Base-by-base conservation (phyloP, 352 stramenopile species). In the Hyaloperonospora arabidopsidis region DNA sequence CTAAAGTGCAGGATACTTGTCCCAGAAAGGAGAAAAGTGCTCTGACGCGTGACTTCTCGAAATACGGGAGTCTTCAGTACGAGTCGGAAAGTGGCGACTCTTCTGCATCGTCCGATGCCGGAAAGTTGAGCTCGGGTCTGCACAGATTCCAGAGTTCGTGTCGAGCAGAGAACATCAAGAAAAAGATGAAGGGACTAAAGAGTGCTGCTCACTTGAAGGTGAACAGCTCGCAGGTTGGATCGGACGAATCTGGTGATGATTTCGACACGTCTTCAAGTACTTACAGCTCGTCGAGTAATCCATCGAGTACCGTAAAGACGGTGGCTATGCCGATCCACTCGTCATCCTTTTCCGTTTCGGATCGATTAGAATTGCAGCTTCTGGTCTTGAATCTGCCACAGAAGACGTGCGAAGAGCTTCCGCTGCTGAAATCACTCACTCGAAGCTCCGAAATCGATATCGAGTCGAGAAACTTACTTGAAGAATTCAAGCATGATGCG, bases 221-320 rank as follows among this genome's bases (percentile, higher is more conserved):
- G 21, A 57, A 45, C 3, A 29, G 3, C 29, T 43, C 49, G 14
- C 40, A 23, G 13, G 38, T 53, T 39, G 45, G 25, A 38, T 57
- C 38, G 8, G 60, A 72, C 39, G 69, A 79, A 36, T 72, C 72
- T 4, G 64, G 61, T 0, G 69, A 77, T 35, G 67, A 82, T 23
- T 70, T 69, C 11, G 69, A 82, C 52, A 74, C 63, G 28, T 79
- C 63, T 8, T 67, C 54, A 18, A 68, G 55, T 32, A 71, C 61
- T 22, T 69, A 54, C n/a, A 79, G 49, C 43, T 73, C 60, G 49
- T 57, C 39, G 8, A 38, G 56, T 36, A 65, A 57, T 34, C 51
- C n/a, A n/a, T n/a, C n/a, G n/a, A n/a, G n/a, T n/a, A n/a, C 56
- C 2, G 52, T 54, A 0, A 51, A 39, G 5, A 2, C 53, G 1